These are phyloP conservation scores for Rhytidhysteron rufulum DNA, from an alignment of 2,329 filamentous ascomycete species.

Conservation along the genomic window DNA sequence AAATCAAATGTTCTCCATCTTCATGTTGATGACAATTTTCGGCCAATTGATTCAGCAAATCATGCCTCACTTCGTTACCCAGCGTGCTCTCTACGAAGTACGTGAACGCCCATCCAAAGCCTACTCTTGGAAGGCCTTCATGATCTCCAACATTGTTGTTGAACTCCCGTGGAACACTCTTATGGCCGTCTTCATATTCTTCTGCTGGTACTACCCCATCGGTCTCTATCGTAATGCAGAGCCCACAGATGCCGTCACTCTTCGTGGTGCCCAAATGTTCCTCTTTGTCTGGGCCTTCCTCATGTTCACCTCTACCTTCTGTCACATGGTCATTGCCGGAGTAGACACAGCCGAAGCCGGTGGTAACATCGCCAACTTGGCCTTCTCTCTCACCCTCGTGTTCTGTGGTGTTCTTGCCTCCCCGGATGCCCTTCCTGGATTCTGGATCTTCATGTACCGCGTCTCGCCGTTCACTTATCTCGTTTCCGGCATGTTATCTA, in stretches of 20 bases:
- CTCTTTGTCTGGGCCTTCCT: slow-evolving; percentile 72
- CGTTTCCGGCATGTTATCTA: slow-evolving; percentile 66
- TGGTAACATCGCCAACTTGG: slow-evolving; percentile 70
- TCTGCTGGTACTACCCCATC: slow-evolving; percentile 83
- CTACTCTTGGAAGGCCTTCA: slow-evolving; percentile 82
- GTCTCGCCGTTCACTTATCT: slow-evolving; percentile 81
- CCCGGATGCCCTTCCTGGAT: slow-evolving; percentile 60
- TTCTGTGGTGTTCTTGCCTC: slow-evolving; percentile 72
- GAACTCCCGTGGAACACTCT: slow-evolving; percentile 82
- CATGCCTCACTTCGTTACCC: slow-evolving; percentile 82
- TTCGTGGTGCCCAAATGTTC: slow-evolving; percentile 76
- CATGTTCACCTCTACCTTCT: slow-evolving; percentile 77
- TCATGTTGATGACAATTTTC: slow-evolving; percentile 78
- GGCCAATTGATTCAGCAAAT: slow-evolving; percentile 74
- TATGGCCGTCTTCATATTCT: slow-evolving; percentile 71
- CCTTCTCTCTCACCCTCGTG: slow-evolving; percentile 69
- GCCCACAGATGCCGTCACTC: slow-evolving; percentile 55
- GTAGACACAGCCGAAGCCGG: slow-evolving; percentile 72
- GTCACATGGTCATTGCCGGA: slow-evolving; percentile 71
- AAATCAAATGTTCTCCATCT: slow-evolving; percentile 83
- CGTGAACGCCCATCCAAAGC: slow-evolving; percentile 80
- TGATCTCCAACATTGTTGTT: slow-evolving; percentile 76
- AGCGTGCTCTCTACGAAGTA: slow-evolving; percentile 78
- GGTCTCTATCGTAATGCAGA: slow-evolving; percentile 70
- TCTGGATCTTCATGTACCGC: slow-evolving; percentile 85